Base-by-base conservation (phyloP, 768 basidiomycete species). In the Lactifluus hygrophoroides region DNA sequence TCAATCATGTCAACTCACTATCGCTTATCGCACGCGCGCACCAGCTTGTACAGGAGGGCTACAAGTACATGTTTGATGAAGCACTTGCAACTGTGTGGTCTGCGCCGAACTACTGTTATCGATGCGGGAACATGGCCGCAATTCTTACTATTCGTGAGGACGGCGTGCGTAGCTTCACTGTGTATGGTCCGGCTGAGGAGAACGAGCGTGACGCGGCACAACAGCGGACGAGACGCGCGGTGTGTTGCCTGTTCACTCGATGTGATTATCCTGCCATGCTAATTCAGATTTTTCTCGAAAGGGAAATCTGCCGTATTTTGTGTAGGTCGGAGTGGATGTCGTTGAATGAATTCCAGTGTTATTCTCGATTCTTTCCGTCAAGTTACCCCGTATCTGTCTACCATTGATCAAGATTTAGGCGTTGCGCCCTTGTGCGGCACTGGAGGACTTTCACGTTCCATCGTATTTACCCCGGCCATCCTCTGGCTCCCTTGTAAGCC, bases 51-150 rank as follows among this genome's bases (percentile, higher is more conserved):
- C 92, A 94, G 70, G 92, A 94, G 71, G 92, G 93, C 1, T 94
- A 82, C 75, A 98, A 97, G 74, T 86, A 94, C 69, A 95, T 97
- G 95, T 96, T 97, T 65, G 90, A 96, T 68, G 82, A 86, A 61
- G 79, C 85, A 62, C 88, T 95, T 19, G 92, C 94, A 13, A 95
- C 92, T 0, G 92, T 95, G 10, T 95, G 92, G 92, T 86, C 84
- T 5, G 92, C 92, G 50, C 90, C 90, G 30, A 94, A 92, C 67
- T 92, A 92, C 68, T 94, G 85, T 69, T 85, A 84, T 63, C 73
- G 85, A 11, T 91, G 91, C 67, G 92, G 94, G 16, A 98, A 98
- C 64, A 77, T 90, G 73, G 94, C 94, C 0, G 86, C 86, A 32
- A 91, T 98, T 64, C 79, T 98, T 75, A 92, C 88, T 1, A 80